Evolutionary conservation across 305 asterid species (phyloP).

Genomic region (Coffea humblotiana): DNA sequence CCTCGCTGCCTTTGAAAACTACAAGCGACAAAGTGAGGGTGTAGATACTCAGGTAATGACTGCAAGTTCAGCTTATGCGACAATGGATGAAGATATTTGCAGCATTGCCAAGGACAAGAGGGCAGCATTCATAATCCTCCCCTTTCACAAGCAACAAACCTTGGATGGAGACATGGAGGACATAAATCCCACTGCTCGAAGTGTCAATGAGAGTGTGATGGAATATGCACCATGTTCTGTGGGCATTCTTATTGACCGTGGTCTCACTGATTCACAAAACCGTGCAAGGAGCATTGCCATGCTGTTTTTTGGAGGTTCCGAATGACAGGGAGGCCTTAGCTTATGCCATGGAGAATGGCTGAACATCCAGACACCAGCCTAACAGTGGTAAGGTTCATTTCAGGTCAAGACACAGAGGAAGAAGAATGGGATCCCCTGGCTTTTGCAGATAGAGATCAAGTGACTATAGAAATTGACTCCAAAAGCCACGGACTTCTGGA

Average conservation of each 20-base stretch:
- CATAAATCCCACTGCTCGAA: conserved; percentile 53
- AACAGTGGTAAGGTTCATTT: conserved; percentile 63
- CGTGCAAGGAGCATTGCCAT: conserved; percentile 48
- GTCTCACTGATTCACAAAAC: conserved; percentile 38
- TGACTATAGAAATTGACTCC: conserved; percentile 45
- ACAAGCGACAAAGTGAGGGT: conserved; percentile 73
- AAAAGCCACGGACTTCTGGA: conserved; percentile 62
- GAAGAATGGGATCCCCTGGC: conserved; percentile 18
- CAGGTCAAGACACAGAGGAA: conserved; percentile 37
- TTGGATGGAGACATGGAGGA: conserved; percentile 74
- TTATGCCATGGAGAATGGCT: conserved; percentile 83
- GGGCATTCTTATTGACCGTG: conserved; percentile 68
- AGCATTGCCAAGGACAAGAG: conserved; percentile 67
- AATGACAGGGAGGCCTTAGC: conserved; percentile 87
- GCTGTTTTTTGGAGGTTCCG: conserved; percentile 86
- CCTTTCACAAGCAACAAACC: conserved; percentile 66
- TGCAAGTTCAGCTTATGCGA: conserved; percentile 56
- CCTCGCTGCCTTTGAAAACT: conserved; percentile 68
- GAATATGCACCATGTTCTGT: conserved; percentile 83
- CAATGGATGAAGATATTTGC: conserved; percentile 91
- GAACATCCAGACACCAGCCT: conserved; percentile 43
- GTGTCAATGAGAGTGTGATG: conserved; percentile 72
- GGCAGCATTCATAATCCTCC: conserved; percentile 58
- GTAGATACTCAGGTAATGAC: conserved; percentile 67
- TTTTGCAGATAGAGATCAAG: conserved; percentile 32